Conservation (phyloP, 495 filamentous ascomycete genomes). For the Lepraria neglecta region DNA sequence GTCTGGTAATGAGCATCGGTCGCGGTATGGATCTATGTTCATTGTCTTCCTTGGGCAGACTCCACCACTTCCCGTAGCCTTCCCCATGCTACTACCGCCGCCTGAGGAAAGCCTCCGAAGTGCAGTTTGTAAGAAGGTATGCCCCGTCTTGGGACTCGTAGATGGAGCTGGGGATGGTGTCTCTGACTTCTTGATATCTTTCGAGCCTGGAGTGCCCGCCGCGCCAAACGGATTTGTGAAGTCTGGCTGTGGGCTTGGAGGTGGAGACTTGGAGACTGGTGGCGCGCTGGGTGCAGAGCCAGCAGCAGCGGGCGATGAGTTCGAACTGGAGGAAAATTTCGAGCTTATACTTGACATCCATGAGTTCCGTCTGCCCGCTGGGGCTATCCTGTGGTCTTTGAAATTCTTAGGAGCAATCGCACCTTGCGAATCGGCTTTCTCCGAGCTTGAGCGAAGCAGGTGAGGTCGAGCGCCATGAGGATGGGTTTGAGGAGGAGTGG, state of each 20-base stretch:
- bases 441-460: slow-evolving; percentile 26
- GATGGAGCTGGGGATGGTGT: slow-evolving; percentile 59
- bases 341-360: slow-evolving; percentile 92
- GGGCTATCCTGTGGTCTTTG: slow-evolving; percentile 33
- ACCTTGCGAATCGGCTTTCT: slow-evolving; percentile 24
- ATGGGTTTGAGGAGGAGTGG: slow-evolving; percentile 9
- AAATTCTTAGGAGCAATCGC: slow-evolving; percentile 30
- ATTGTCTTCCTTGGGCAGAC: slow-evolving; percentile 69
- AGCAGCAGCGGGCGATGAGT: slow-evolving; percentile 39
- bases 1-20: slow-evolving; percentile 72
- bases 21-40: slow-evolving; percentile 75
- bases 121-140: slow-evolving; percentile 74
- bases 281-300: slow-evolving; percentile 35
- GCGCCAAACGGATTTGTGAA: slow-evolving; percentile 44
- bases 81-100: slow-evolving; percentile 40
- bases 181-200: slow-evolving; percentile 47
- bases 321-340: slow-evolving; percentile 74
- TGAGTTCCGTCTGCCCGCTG: slow-evolving; percentile 57
- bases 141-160: slow-evolving; percentile 56
- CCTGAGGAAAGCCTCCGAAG: slow-evolving; percentile 75
- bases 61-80: slow-evolving; percentile 46
- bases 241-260: slow-evolving; percentile 38
- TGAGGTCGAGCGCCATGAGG: slow-evolving; percentile 26
- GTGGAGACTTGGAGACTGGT: slow-evolving; percentile 42
- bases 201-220: slow-evolving; percentile 53